These are phyloP conservation scores for Podospora sp. DNA, from an alignment of 495 filamentous ascomycete species.

Conservation along the genomic window DNA sequence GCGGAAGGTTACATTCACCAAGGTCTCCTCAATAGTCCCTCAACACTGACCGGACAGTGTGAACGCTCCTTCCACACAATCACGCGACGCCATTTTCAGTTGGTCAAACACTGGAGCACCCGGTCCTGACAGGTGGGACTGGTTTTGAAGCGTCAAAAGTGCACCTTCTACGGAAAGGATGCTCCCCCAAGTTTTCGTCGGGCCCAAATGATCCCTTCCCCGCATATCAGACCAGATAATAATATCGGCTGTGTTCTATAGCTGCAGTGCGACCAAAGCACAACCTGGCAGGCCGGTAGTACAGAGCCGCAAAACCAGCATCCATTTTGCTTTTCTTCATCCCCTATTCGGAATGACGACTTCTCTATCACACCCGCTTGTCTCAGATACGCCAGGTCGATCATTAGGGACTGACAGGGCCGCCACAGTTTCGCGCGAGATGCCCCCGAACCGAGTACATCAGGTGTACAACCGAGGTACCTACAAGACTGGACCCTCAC, in stretches of 20 bases:
- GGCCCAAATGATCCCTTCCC: not conserved
- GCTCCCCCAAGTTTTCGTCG: not conserved
- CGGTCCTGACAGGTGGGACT: no score
- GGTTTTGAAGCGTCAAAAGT: not conserved
- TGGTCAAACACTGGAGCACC: no score
- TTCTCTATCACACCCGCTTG: not conserved
- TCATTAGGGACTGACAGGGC: not conserved
- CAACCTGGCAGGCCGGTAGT: not conserved
- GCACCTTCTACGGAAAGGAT: not conserved
- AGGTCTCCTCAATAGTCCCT: no score
- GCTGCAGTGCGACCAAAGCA: slow-evolving; percentile 6
- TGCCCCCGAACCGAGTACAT: not conserved
- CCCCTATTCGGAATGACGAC: slow-evolving; percentile 10
- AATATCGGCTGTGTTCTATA: not conserved
- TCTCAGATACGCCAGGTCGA: slow-evolving; percentile 2
- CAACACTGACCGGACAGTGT: no score
- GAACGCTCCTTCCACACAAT: no score
- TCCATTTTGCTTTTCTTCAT: slow-evolving; percentile 1
- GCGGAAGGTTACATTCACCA: no score
- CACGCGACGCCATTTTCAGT: no score
- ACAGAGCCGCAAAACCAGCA: slow-evolving; percentile 2
- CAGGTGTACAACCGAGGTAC: not conserved
- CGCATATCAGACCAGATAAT: not conserved
- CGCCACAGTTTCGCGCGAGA: not conserved
- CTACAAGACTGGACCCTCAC: not conserved